phyloP scores from a whole-genome alignment of 352 stramenopile species.

The Blastocystis sp. region DNA sequence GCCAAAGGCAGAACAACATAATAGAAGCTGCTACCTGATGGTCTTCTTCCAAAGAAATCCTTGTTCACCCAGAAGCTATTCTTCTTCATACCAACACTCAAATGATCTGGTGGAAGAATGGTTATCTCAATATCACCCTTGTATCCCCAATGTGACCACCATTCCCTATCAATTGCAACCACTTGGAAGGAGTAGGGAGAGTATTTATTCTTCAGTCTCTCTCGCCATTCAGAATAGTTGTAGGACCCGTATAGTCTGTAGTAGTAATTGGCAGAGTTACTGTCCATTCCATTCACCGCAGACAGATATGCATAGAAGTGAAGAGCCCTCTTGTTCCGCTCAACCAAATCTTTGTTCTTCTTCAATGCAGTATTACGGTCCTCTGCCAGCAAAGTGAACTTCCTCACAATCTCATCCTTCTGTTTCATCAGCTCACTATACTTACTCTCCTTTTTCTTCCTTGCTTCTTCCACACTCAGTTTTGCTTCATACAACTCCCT shows the following conservation, averaged over 20 bases:
- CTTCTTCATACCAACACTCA: not conserved
- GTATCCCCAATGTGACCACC: not conserved
- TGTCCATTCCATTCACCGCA: not conserved
- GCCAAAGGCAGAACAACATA: not conserved
- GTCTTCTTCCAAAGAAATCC: not conserved
- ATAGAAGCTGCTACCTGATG: not conserved
- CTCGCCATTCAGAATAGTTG: not conserved
- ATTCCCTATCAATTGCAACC: not conserved
- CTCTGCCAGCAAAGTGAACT: not conserved
- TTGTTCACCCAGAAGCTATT: not conserved
- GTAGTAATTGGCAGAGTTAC: not conserved
- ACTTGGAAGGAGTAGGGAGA: not conserved
- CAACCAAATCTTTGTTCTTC: conserved; percentile 11
- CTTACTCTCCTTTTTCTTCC: no score
- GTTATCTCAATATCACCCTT: not conserved
- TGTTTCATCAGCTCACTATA: not conserved
- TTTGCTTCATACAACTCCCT: no score
- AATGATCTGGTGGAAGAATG: not conserved
- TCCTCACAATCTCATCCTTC: not conserved
- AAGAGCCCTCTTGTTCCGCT: not conserved
- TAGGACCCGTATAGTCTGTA: not conserved
- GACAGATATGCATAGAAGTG: not conserved
- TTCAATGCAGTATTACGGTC: not conserved
- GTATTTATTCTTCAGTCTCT: not conserved
- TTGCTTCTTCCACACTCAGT: no score